A percentile compares a stretch with the other conserved stretches of the same genome.
Evolutionary conservation across 1,139 yeast species (phyloP).

Genomic region (Protomyces pachydermus): DNA sequence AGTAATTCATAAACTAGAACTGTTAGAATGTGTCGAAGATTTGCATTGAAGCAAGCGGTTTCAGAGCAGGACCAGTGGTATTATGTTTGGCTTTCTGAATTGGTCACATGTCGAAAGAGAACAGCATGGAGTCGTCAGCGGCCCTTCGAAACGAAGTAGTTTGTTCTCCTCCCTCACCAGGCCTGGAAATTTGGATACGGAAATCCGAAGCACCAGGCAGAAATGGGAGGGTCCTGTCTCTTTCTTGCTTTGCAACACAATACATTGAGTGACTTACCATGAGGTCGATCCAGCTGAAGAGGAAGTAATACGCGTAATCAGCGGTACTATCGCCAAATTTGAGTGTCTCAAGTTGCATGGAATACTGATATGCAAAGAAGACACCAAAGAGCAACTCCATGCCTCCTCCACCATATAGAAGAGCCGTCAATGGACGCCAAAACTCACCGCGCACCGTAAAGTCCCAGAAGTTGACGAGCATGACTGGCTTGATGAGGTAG

Average conservation of each 20-base stretch:
- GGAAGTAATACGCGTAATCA: conserved; percentile 38
- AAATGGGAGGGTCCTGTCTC: conserved; percentile 7
- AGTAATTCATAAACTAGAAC: conserved; percentile 27
- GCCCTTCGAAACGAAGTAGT: conserved; percentile 34
- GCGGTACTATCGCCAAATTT: conserved; percentile 37
- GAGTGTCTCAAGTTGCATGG: conserved; percentile 37
- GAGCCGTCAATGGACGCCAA: conserved; percentile 41
- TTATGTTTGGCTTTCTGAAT: conserved; percentile 34
- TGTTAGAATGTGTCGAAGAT: neutral
- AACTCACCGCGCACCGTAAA: conserved; percentile 35
- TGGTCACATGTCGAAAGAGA: conserved; percentile 28
- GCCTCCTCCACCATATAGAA: conserved; percentile 36
- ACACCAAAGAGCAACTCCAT: conserved; percentile 35
- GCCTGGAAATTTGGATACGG: conserved; percentile 35
- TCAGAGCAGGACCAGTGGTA: conserved; percentile 22
- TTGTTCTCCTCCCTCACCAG: conserved; percentile 41
- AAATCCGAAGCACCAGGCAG: conserved; percentile 22
- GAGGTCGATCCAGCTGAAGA: conserved; percentile 37
- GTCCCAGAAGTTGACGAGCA: conserved; percentile 37
- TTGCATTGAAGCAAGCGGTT: conserved; percentile 28
- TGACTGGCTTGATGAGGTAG: conserved; percentile 31
- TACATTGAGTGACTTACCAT: conserved; percentile 35
- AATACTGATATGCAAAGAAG: conserved; percentile 37
- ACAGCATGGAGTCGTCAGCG: conserved; percentile 34
- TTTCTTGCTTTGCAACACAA: conserved; percentile 14